Evolutionary conservation across 371 early-diverging fungal species (phyloP), one percentile per base, ranked within the genome.

Genomic region (Apophysomyces sp.): DNA sequence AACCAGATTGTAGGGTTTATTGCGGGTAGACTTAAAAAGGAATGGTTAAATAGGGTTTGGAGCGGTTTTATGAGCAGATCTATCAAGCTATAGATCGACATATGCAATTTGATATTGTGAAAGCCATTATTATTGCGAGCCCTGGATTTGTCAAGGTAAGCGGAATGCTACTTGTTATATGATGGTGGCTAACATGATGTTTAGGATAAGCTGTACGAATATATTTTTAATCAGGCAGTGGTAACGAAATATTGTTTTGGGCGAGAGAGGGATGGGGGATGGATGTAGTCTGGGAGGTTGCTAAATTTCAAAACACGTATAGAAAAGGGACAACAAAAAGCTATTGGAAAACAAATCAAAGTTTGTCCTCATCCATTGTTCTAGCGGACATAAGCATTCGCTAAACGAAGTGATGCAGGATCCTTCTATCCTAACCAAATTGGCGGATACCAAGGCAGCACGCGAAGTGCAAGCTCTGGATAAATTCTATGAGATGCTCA

Each of bases 371-470:
- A 90, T 97, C 1, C 95, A 96, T 69, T 91, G 93, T 64, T 96
- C 97, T 4, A 92, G 92, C 24, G 99, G 98, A 3, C 98, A 98
- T 73, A 96, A 95, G 71, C 94, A 94, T 74, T 89, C 98, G 13
- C 74, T 98, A 18, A 86, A 90, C 44, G 98, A 98, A 73, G 92
- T 97, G 0, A 89, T 98, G 84, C 86, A 89, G 59, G 96, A 98
- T 56, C 91, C 92, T 9, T 69, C 89, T 9, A 86, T 96, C 32
- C 92, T 89, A 64, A 70, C 82, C 7, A 87, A 87, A 69, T 77
- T 98, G 54, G 86, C 90, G 13, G 95, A 97, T 67, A 98, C 98
- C 31, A 97, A 97, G 73, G 94, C 93, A 34, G 88, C 96, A 3
- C 78, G 83, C 18, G 98, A 98, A 74, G 90, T 92, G n/a, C 72